phyloP scores from a whole-genome alignment of 202 grass and related monocot species.

The Setaria italica region DNA sequence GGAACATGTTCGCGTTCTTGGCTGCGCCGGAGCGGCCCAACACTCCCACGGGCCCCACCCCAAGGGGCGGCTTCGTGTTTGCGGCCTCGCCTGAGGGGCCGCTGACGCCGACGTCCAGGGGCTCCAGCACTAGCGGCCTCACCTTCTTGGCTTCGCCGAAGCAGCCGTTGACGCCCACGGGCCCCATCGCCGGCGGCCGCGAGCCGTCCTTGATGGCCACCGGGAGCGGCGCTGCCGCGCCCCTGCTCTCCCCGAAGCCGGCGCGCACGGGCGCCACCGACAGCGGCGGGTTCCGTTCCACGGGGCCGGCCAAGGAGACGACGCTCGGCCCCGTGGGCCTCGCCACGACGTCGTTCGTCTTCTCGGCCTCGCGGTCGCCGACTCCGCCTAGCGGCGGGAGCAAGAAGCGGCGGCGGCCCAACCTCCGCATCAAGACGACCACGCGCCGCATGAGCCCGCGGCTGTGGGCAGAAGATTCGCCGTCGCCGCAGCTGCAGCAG shows the following conservation, averaged over 20 bases:
- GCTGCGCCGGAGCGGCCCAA: slow-evolving; percentile 23
- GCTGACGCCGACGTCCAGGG: slow-evolving; percentile 15
- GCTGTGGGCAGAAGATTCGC: neutral
- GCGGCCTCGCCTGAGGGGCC: slow-evolving; percentile 3
- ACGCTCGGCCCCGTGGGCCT: neutral
- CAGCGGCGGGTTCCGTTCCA: slow-evolving; percentile 32
- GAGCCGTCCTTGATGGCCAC: slow-evolving; percentile 27
- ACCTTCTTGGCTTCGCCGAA: slow-evolving; percentile 37
- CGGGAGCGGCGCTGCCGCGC: neutral
- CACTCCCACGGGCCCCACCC: slow-evolving; percentile 31
- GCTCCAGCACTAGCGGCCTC: slow-evolving; percentile 32
- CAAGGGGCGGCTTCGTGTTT: slow-evolving; percentile 36
- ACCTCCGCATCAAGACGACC: slow-evolving; percentile 21
- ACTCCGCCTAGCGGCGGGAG: neutral
- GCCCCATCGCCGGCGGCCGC: slow-evolving; percentile 1
- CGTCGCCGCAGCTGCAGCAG: neutral
- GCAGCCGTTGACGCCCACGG: slow-evolving; percentile 26
- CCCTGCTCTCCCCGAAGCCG: slow-evolving; percentile 19
- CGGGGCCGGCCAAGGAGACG: slow-evolving; percentile 3
- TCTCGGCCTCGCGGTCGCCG: slow-evolving; percentile 32
- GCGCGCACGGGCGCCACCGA: slow-evolving; percentile 8
- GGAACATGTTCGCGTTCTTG: slow-evolving; percentile 30
- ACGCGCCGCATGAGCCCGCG: neutral
- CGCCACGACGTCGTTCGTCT: slow-evolving; percentile 28
- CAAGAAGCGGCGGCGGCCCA: slow-evolving; percentile 33